Percentiles rank a stretch among this genome's conserved stretches.
Conservation (phyloP, 441 rosid species). For the Omphalea diandra region DNA sequence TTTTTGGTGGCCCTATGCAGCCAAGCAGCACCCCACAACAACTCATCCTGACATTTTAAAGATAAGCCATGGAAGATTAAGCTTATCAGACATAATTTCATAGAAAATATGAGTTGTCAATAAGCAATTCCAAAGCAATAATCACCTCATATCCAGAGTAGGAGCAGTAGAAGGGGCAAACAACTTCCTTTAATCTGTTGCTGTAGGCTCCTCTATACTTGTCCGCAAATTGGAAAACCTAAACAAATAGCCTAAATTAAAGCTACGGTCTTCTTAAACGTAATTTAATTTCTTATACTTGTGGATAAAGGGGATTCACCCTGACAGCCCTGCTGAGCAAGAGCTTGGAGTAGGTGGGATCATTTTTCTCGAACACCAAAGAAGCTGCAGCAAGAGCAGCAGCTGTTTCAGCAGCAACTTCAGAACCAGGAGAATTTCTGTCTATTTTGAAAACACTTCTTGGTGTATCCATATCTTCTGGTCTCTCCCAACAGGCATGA, state of each 20-base stretch:
- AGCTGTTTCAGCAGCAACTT: conserved; percentile 87
- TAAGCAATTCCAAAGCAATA: not conserved
- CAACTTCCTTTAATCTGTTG: conserved; percentile 55
- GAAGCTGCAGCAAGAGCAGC: conserved; percentile 90
- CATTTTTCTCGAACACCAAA: conserved; percentile 65
- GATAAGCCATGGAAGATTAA: not conserved
- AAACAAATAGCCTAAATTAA: conserved; percentile 21
- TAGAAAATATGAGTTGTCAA: too few relatives aligned
- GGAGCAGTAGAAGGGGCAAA: conserved; percentile 91
- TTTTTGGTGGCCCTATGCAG: conserved; percentile 72
- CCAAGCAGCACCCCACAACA: conserved; percentile 98
- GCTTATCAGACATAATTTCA: not conserved
- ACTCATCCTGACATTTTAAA: conserved; percentile 62
- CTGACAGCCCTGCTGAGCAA: conserved; percentile 55
- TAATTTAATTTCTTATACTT: too few relatives aligned
- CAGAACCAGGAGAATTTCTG: conserved; percentile 77
- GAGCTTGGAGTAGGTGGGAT: conserved; percentile 67
- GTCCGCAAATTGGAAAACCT: conserved; percentile 81
- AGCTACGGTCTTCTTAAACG: too few relatives aligned
- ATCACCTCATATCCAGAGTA: conserved; percentile 83
- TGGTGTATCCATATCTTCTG: conserved; percentile 93
- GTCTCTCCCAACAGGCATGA: conserved; percentile 95
- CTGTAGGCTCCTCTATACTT: conserved; percentile 85
- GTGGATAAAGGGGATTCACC: conserved; percentile 11
- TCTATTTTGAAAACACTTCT: conserved; percentile 70